Conservation (phyloP, 192 early-diverging fungal species). For the Entophlyctis luteolus region DNA sequence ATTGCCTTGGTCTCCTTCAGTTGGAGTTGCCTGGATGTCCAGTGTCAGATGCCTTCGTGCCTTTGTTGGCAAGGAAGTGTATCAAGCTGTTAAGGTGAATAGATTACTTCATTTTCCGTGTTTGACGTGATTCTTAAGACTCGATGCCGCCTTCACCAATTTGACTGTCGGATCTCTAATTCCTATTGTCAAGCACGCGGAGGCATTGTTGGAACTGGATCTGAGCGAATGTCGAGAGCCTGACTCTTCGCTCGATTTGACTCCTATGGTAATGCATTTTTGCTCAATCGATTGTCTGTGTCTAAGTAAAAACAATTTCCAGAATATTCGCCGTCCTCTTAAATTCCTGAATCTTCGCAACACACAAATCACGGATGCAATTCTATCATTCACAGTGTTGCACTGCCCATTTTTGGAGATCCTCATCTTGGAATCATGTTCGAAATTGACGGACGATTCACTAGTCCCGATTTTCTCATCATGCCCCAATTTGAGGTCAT, state of each 20-base stretch:
- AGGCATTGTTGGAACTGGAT: constrained; percentile 40
- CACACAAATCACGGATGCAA: constrained; percentile 42
- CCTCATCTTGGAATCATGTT: constrained; percentile 48
- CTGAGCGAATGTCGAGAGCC: constrained; percentile 42
- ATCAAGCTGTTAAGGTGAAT: constrained; percentile 32
- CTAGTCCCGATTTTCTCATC: constrained; percentile 38
- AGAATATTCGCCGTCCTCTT: constrained; percentile 28
- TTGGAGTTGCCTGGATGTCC: constrained; percentile 54
- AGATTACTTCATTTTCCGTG: neutral
- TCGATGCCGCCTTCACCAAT: constrained; percentile 52
- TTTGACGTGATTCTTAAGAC: constrained; percentile 6
- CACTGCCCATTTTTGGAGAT: constrained; percentile 44
- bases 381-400: constrained; percentile 36
- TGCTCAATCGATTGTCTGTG: neutral
- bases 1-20: constrained; percentile 41
- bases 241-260: neutral
- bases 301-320: neutral
- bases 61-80: constrained; percentile 41
- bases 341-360: constrained; percentile 47
- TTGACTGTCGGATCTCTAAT: constrained; percentile 41
- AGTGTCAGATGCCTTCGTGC: constrained; percentile 49
- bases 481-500: constrained; percentile 31
- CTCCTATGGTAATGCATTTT: neutral
- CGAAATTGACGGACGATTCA: constrained; percentile 39
- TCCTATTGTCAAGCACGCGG: constrained; percentile 36